These are phyloP conservation scores for Leccinum ambiguum DNA, from an alignment of 1,284 basidiomycete species.

Conservation along the genomic window DNA sequence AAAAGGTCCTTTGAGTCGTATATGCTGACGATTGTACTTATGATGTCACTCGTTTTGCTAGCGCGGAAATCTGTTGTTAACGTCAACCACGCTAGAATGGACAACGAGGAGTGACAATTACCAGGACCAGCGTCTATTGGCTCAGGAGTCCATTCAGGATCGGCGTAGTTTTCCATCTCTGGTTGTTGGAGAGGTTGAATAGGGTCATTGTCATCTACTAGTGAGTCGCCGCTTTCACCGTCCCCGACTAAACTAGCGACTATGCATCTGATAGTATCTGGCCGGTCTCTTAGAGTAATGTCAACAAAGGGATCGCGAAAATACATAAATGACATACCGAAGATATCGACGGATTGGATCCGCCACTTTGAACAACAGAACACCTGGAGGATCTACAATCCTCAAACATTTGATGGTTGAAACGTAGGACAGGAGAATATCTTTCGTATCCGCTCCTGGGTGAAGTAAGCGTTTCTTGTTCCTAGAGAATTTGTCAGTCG, in stretches of 20 bases:
- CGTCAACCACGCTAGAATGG: conserved; percentile 9
- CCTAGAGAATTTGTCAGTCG: conserved; percentile 39
- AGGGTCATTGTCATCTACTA: conserved; percentile 79
- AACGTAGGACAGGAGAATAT: conserved; percentile 93
- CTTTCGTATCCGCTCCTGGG: conserved; percentile 93
- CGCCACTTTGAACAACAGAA: conserved; percentile 89
- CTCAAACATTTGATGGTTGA: conserved; percentile 91
- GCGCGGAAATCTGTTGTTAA: conserved; percentile 73
- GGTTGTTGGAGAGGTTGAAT: conserved; percentile 70
- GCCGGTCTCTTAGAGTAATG: conserved; percentile 58
- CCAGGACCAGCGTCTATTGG: conserved; percentile 89
- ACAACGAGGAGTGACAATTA: conserved; percentile 12
- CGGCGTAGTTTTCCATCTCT: conserved; percentile 82
- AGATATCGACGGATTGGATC: conserved; percentile 89
- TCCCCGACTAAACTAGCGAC: conserved; percentile 90
- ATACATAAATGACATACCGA: conserved; percentile 43
- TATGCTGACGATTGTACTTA: conserved; percentile 93
- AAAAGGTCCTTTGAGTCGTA: conserved; percentile 95
- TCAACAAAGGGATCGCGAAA: conserved; percentile 7
- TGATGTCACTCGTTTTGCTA: conserved; percentile 86
- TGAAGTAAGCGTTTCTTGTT: conserved; percentile 89
- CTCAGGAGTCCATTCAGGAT: conserved; percentile 92
- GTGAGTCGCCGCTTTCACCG: conserved; percentile 76
- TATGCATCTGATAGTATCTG: conserved; percentile 91
- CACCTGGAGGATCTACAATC: conserved; percentile 89